Evolutionary conservation across 2,329 filamentous ascomycete genomes (phyloP).

Genomic region (Fusarium fujikuroi): DNA sequence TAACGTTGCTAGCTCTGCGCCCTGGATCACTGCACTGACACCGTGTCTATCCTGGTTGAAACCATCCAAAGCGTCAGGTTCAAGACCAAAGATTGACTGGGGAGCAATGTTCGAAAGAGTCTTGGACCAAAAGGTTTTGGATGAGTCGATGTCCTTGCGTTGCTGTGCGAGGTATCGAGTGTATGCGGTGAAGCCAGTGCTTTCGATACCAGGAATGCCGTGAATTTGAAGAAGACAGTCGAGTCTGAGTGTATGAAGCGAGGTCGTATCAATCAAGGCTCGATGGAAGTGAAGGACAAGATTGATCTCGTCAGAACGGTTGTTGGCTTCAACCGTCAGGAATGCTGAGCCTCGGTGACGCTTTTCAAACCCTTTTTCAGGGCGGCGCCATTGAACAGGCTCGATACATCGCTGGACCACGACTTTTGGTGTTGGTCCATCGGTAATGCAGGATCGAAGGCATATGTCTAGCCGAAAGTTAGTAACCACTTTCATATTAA

Average conservation of each 20-base stretch:
- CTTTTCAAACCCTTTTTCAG: background rate
- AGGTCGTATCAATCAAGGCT: background rate
- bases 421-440: background rate
- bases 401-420: background rate
- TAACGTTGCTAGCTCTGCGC: background rate
- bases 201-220: conserved; percentile 7
- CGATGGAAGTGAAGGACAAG: conserved; percentile 10
- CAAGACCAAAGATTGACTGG: background rate
- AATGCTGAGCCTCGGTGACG: background rate
- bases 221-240: conserved; percentile 4
- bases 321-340: background rate
- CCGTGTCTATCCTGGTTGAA: conserved; percentile 5
- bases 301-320: background rate
- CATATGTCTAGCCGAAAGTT: background rate
- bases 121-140: background rate
- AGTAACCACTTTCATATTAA: accelerated
- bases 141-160: background rate
- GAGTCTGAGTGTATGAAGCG: background rate
- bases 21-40: background rate
- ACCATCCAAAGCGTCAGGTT: background rate
- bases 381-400: conserved; percentile 1
- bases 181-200: background rate
- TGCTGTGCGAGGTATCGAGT: background rate
- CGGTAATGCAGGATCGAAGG: background rate
- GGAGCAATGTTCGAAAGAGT: background rate